phyloP scores from a whole-genome alignment of 2,329 filamentous ascomycete species.

The Aspergillus transmontanensis region DNA sequence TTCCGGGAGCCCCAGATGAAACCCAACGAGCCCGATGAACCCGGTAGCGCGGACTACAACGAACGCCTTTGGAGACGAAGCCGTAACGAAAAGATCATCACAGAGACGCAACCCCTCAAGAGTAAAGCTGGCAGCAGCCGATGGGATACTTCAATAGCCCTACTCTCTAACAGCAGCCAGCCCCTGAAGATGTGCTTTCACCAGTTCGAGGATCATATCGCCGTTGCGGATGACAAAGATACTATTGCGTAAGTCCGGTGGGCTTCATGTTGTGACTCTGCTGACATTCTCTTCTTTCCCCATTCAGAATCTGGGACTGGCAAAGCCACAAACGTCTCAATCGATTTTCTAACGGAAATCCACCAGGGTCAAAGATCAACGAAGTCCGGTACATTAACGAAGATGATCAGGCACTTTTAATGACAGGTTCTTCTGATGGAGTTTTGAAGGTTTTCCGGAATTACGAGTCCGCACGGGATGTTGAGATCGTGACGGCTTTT shows the following conservation, averaged over 20 bases:
- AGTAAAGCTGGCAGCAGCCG: slow-evolving; percentile 79
- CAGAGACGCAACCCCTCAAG: slow-evolving; percentile 92
- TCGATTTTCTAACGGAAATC: slow-evolving; percentile 93
- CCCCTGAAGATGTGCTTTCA: slow-evolving; percentile 94
- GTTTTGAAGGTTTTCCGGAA: slow-evolving; percentile 91
- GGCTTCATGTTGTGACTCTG: neutral
- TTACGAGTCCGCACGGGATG: slow-evolving; percentile 75
- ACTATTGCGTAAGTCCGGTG: slow-evolving; percentile 63
- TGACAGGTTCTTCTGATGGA: slow-evolving; percentile 94
- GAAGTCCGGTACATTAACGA: slow-evolving; percentile 98
- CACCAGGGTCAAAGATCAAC: slow-evolving; percentile 84
- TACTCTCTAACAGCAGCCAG: slow-evolving; percentile 87
- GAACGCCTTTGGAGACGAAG: slow-evolving; percentile 89
- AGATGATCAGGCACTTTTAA: slow-evolving; percentile 90
- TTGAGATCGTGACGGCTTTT: slow-evolving; percentile 88
- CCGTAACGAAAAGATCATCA: slow-evolving; percentile 88
- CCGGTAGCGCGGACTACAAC: slow-evolving; percentile 95
- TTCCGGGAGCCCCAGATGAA: slow-evolving; percentile 99
- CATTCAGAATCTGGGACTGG: slow-evolving; percentile 82
- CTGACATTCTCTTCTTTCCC: slow-evolving; percentile 6
- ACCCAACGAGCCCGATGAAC: slow-evolving; percentile 90
- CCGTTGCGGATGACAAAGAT: slow-evolving; percentile 90
- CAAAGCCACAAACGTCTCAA: slow-evolving; percentile 72
- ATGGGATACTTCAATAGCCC: slow-evolving; percentile 81
- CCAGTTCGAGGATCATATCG: slow-evolving; percentile 94